Evolutionary conservation across 139 green algal genomes (phyloP).

Genomic region (Gonium pectorale): DNA sequence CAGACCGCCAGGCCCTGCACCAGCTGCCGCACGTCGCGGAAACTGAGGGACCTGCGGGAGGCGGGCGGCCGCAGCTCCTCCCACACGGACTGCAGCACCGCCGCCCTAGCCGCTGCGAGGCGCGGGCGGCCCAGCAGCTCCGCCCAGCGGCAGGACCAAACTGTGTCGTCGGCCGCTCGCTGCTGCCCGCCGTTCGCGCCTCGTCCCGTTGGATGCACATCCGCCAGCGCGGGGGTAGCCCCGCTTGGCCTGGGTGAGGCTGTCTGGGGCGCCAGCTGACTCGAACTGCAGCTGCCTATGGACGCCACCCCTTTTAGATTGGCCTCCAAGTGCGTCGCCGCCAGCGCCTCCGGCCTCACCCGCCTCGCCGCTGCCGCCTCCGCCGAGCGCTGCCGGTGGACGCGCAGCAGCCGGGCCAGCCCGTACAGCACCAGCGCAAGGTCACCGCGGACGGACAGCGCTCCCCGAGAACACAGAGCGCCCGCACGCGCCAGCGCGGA

Average conservation of each 20-base stretch:
- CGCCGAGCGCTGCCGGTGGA: background rate
- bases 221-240: no score
- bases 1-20: background rate
- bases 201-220: no score
- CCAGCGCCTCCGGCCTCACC: background rate
- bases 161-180: no score
- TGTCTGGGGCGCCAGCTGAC: no score
- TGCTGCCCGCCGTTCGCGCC: no score
- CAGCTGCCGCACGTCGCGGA: background rate
- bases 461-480: background rate
- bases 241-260: no score
- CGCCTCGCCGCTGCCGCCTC: background rate
- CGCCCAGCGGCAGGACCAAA: background rate
- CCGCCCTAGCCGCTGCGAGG: background rate
- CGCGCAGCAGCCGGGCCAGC: conserved; percentile 11
- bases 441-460: background rate
- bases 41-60: background rate
- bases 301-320: no score
- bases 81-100: background rate
- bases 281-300: no score
- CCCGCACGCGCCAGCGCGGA: background rate
- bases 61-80: background rate
- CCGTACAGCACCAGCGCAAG: background rate
- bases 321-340: no score
- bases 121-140: conserved; percentile 3